phyloP scores from a whole-genome alignment of 2,329 filamentous ascomycete genomes.

The Trichophyton schoenleinii region DNA sequence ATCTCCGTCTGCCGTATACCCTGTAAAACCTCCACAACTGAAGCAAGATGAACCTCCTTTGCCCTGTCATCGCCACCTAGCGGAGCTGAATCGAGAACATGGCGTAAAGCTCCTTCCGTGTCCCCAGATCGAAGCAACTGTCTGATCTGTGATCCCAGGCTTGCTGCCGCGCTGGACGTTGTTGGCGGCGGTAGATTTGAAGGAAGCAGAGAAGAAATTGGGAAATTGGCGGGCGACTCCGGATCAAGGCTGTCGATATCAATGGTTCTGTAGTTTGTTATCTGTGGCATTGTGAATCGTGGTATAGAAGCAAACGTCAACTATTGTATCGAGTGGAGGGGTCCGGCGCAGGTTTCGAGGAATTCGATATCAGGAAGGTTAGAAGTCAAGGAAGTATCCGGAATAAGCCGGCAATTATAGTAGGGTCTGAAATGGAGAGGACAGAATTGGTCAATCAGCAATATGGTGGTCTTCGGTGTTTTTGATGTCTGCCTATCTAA shows the following conservation, averaged over 20 bases:
- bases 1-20: constrained; percentile 95
- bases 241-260: constrained; percentile 86
- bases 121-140: constrained; percentile 81
- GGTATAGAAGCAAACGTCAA: neutral
- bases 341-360: neutral
- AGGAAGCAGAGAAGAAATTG: constrained; percentile 69
- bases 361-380: neutral
- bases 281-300: constrained; percentile 25
- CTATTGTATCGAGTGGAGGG: neutral
- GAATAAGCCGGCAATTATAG: neutral
- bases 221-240: constrained; percentile 84
- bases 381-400: too few species aligned
- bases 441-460: too few species aligned
- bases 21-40: constrained; percentile 84
- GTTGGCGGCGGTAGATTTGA: constrained; percentile 55
- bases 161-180: constrained; percentile 64
- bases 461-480: neutral
- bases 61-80: constrained; percentile 42
- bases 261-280: constrained; percentile 68
- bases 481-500: neutral
- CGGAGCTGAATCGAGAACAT: constrained; percentile 73
- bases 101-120: constrained; percentile 70
- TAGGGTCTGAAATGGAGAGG: neutral
- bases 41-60: constrained; percentile 77
- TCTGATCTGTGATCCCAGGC: constrained; percentile 65